Percentiles rank a stretch among this genome's conserved stretches.
phyloP scores from a whole-genome alignment of 1,284 basidiomycete species.

The Tausonia pullulans region DNA sequence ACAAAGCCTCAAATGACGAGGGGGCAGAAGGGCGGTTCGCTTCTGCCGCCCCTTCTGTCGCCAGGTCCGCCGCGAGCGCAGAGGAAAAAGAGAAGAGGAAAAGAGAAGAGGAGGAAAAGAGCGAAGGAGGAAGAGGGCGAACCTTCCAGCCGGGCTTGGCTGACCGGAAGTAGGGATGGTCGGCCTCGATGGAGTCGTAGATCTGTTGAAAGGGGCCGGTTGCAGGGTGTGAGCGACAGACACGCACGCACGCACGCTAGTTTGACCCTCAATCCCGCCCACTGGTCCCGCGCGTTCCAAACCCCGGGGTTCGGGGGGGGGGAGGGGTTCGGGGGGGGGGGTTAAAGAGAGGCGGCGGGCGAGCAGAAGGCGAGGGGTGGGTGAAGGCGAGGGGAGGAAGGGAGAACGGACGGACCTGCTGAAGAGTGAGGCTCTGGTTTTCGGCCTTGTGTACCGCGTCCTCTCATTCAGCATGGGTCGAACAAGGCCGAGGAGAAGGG shows the following conservation, averaged over 20 bases:
- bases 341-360: no score
- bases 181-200: slow-evolving; percentile 5
- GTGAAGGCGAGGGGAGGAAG: no score
- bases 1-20: no score
- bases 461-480: background rate
- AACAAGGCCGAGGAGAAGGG: no score
- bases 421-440: slow-evolving; percentile 1
- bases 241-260: no score
- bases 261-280: no score
- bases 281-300: no score
- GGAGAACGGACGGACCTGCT: background rate
- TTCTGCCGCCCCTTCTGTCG: no score
- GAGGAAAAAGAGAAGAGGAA: background rate
- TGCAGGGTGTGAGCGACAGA: background rate
- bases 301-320: background rate
- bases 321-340: no score
- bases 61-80: no score
- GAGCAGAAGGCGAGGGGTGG: no score
- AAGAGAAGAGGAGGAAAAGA: background rate
- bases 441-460: background rate
- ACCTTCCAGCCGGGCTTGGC: slow-evolving; percentile 5
- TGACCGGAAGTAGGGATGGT: background rate
- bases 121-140: background rate
- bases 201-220: background rate
- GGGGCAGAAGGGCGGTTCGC: no score